phyloP scores from a whole-genome alignment of 140 eudicot species.

The Senecio squalidus region DNA sequence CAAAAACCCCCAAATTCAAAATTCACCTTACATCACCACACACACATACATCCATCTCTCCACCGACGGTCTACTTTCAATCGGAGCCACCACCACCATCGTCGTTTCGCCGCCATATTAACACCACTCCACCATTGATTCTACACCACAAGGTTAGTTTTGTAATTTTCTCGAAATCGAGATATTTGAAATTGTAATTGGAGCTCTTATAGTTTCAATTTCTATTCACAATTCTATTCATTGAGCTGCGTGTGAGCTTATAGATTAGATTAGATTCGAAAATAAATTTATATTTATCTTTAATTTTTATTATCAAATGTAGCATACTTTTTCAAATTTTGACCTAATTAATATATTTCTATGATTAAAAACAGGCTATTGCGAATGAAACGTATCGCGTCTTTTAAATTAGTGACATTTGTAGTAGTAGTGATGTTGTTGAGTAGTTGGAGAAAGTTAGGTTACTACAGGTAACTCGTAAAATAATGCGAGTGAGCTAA shows the following conservation, averaged over 20 bases:
- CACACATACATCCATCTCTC: neutral
- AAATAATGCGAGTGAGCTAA: neutral
- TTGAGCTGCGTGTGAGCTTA: no score
- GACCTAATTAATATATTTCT: neutral
- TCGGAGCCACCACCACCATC: neutral
- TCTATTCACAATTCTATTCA: neutral
- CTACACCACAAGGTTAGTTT: constrained; percentile 15
- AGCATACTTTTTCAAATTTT: neutral
- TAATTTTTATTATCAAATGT: constrained; percentile 5
- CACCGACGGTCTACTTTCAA: constrained; percentile 8
- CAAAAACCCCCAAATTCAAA: constrained; percentile 20
- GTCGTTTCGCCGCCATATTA: constrained; percentile 9
- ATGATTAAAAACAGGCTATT: no score
- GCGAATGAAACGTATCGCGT: neutral
- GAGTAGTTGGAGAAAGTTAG: constrained; percentile 11
- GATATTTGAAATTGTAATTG: no score
- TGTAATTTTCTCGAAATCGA: no score
- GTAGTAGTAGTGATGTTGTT: constrained; percentile 7
- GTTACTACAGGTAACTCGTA: constrained; percentile 10
- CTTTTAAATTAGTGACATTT: neutral
- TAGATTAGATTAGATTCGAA: neutral
- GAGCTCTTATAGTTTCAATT: constrained; percentile 4
- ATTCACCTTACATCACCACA: constrained; percentile 7
- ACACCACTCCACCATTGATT: constrained; percentile 2
- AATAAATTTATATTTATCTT: neutral